Evolutionary conservation across 257 asterid species (phyloP), one percentile per base, ranked within the genome.

Genomic region (Petunia axillaris): DNA sequence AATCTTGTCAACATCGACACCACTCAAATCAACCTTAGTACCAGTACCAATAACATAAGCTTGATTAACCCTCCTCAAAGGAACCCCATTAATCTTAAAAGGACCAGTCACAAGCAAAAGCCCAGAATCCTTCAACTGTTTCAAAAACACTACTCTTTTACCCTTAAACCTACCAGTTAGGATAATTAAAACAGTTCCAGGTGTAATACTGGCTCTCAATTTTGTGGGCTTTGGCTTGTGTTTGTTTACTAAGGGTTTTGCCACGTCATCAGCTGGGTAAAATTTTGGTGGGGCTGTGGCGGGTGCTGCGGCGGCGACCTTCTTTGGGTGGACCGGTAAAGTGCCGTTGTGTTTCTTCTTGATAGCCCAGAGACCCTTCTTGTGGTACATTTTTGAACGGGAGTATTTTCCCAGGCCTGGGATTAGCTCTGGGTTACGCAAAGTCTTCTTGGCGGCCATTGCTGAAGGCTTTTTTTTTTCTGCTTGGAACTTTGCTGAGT

Each of bases 391-490:
- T 50, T 79, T 79, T 14, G 82, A 79, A 41, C 82, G 62, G 48
- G 76, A 64, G 35, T 35, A 65, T 25, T 64, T 79, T 16, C 82
- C 82, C 13, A 79, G 40, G 37, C 76, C 82, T 41, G 43, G 59
- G 52, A 64, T 79, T 6, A 79, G 82, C 65, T 79, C 76, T 1
- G 82, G 76, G 15, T 79, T 79, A 3, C 82, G 82, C 53, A 64
- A 40, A 35, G 75, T 8, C 54, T 79, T 79, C 76, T 79, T 79
- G 60, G 82, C 82, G 64, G 82, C 82, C 82, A 79, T 79, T 79
- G 82, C 13, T 48, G 66, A 64, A 67, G 8, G 15, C 16, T 66
- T 0, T 67, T 1, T 54, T 66, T 8, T 40, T 48, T 8, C 9
- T 46, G 53, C 9, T 48, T 5, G 0, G 8, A 46, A 9, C n/a